phyloP scores from a whole-genome alignment of 2,329 filamentous ascomycete genomes.

The Colletotrichum paranaense region DNA sequence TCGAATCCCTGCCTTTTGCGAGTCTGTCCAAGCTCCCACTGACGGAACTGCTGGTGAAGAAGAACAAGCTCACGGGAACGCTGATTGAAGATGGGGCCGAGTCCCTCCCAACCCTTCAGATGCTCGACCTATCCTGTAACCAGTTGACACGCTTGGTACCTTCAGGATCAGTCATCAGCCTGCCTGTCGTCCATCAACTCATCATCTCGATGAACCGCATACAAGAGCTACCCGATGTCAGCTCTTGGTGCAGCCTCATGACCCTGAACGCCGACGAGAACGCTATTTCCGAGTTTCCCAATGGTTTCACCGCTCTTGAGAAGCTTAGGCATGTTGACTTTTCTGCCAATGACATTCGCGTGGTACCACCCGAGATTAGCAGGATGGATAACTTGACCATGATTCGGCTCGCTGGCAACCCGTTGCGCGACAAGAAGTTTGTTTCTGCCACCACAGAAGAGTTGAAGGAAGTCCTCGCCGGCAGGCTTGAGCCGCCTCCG shows the following conservation, averaged over 20 bases:
- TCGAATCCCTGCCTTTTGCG: constrained; percentile 78
- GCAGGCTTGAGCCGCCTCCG: constrained; percentile 71
- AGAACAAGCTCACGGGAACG: constrained; percentile 81
- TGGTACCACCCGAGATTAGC: constrained; percentile 80
- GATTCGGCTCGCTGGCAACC: constrained; percentile 88
- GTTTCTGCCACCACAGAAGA: constrained; percentile 83
- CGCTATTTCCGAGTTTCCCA: constrained; percentile 78
- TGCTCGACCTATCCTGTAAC: constrained; percentile 83
- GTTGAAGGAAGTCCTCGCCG: constrained; percentile 78
- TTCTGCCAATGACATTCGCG: constrained; percentile 83
- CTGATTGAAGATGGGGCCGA: constrained; percentile 74
- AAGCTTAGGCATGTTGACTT: constrained; percentile 84
- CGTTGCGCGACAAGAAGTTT: constrained; percentile 88
- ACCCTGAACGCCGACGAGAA: constrained; percentile 87
- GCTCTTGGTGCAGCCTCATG: constrained; percentile 77
- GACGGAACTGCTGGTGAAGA: constrained; percentile 78
- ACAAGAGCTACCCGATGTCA: constrained; percentile 76
- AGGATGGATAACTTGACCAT: constrained; percentile 82
- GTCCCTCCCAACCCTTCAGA: constrained; percentile 73
- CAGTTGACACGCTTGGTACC: constrained; percentile 69
- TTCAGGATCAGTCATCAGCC: constrained; percentile 57
- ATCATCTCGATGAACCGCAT: constrained; percentile 86
- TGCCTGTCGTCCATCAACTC: constrained; percentile 80
- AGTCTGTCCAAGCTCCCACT: constrained; percentile 75
- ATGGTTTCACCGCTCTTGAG: constrained; percentile 75